Percentiles rank a stretch among this genome's conserved stretches.
These are phyloP conservation scores for Solanum pinnatisectum DNA, from an alignment of 257 asterid genomes.

Conservation along the genomic window DNA sequence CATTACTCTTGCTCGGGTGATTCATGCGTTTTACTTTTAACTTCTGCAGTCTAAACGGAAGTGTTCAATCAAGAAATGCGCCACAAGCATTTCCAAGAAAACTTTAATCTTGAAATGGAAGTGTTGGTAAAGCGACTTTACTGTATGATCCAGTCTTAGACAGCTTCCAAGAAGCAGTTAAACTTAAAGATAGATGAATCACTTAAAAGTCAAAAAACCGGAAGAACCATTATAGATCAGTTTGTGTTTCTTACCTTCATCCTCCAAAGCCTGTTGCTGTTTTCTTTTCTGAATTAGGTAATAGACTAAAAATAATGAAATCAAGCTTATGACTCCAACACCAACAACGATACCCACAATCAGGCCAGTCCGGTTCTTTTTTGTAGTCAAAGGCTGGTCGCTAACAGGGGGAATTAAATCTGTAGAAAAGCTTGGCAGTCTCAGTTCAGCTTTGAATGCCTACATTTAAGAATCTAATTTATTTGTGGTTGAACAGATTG, in stretches of 20 bases:
- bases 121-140: not conserved
- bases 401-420: slow-evolving; percentile 49
- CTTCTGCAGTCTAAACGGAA: too few species aligned
- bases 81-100: too few species aligned
- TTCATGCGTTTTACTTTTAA: too few species aligned
- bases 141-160: too few species aligned
- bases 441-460: not conserved
- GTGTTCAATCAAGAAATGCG: too few species aligned
- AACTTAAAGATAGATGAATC: not conserved
- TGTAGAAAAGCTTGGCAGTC: slow-evolving; percentile 7
- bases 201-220: not conserved
- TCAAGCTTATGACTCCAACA: slow-evolving; percentile 22
- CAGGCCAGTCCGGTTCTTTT: slow-evolving; percentile 34
- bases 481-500: not conserved
- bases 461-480: not conserved
- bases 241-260: slow-evolving; percentile 37
- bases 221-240: not conserved
- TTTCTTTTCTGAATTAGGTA: slow-evolving; percentile 31
- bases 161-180: not conserved
- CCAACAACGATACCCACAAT: slow-evolving; percentile 53
- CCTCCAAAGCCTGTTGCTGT: slow-evolving; percentile 23
- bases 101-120: not conserved
- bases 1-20: not conserved
- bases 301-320: slow-evolving; percentile 22
- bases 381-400: slow-evolving; percentile 29